Percentiles rank a stretch among this genome's conserved stretches.
Evolutionary conservation across 768 basidiomycete genomes (phyloP).

Genomic region (Tulasnella sp.): DNA sequence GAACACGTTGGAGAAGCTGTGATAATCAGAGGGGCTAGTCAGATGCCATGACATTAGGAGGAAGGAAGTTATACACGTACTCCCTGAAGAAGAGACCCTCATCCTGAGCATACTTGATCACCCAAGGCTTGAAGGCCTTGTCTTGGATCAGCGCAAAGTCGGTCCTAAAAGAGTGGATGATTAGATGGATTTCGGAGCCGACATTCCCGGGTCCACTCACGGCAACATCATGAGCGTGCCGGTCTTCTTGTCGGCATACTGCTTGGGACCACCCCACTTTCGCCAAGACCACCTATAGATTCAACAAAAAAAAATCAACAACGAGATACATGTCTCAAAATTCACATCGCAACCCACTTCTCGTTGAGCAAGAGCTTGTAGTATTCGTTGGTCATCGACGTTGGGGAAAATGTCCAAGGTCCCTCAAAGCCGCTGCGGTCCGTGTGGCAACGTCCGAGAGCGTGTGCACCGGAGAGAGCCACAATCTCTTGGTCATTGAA

Average conservation of each 20-base stretch:
- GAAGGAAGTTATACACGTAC: constrained; percentile 36
- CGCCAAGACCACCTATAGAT: constrained; percentile 68
- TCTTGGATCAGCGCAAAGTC: constrained; percentile 84
- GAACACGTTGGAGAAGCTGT: constrained; percentile 73
- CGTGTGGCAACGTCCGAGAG: constrained; percentile 87
- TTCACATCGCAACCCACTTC: constrained; percentile 51
- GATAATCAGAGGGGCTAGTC: not conserved
- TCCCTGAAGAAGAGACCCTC: constrained; percentile 88
- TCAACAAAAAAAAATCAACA: not conserved
- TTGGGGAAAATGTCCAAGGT: constrained; percentile 94
- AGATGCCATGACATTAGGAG: not conserved
- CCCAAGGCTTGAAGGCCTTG: constrained; percentile 84
- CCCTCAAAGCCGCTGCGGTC: constrained; percentile 81
- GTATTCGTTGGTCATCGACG: constrained; percentile 76
- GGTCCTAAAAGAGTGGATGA: constrained; percentile 39
- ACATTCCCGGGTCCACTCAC: constrained; percentile 34
- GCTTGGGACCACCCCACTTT: constrained; percentile 91
- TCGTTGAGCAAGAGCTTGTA: constrained; percentile 79
- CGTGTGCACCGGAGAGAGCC: constrained; percentile 87
- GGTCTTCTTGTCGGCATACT: constrained; percentile 87
- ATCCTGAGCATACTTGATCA: constrained; percentile 77
- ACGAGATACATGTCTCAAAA: not conserved
- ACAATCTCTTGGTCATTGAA: constrained; percentile 98
- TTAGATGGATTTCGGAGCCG: not conserved
- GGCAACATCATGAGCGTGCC: constrained; percentile 90